phyloP scores from a whole-genome alignment of 345 rosid species.

The Bretschneidera sinensis region DNA sequence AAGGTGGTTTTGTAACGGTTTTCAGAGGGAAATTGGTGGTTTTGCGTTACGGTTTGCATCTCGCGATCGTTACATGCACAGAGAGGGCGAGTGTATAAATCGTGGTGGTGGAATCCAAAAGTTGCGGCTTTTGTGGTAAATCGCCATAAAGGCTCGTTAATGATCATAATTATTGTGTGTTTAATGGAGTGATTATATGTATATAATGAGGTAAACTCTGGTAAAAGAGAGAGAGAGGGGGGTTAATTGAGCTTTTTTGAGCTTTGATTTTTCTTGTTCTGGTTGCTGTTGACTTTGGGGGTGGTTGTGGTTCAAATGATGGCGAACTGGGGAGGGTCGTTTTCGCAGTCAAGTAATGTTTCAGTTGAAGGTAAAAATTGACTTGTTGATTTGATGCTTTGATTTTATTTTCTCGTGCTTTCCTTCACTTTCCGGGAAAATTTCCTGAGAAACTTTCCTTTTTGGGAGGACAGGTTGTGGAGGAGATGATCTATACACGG shows the following conservation, averaged over 20 bases:
- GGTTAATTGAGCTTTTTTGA: conserved; percentile 1
- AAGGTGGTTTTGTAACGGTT: conserved; percentile 31
- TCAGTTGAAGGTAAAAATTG: conserved; percentile 20
- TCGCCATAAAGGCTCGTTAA: conserved; percentile 9
- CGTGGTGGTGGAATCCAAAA: conserved; percentile 20
- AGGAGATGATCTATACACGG: conserved; percentile 49
- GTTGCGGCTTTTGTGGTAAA: conserved; percentile 10
- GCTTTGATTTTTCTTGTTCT: conserved; percentile 2
- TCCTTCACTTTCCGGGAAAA: conserved; percentile 10
- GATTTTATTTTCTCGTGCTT: not conserved
- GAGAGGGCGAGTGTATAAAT: conserved; percentile 10
- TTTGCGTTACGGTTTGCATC: conserved; percentile 42
- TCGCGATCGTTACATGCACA: conserved; percentile 28
- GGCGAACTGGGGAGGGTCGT: conserved; percentile 47
- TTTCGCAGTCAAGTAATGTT: conserved; percentile 26
- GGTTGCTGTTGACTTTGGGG: conserved; percentile 13
- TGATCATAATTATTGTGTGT: conserved; percentile 12
- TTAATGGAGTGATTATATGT: conserved; percentile 7
- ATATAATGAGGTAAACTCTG: conserved; percentile 16
- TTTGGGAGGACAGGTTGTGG: conserved; percentile 24
- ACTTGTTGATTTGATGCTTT: not conserved
- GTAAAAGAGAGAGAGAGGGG: not conserved
- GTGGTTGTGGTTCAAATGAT: conserved; percentile 27
- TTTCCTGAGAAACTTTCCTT: conserved; percentile 6
- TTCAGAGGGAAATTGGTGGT: conserved; percentile 17